phyloP scores from a whole-genome alignment of 495 filamentous ascomycete species.

The Penicillium mononematosum region DNA sequence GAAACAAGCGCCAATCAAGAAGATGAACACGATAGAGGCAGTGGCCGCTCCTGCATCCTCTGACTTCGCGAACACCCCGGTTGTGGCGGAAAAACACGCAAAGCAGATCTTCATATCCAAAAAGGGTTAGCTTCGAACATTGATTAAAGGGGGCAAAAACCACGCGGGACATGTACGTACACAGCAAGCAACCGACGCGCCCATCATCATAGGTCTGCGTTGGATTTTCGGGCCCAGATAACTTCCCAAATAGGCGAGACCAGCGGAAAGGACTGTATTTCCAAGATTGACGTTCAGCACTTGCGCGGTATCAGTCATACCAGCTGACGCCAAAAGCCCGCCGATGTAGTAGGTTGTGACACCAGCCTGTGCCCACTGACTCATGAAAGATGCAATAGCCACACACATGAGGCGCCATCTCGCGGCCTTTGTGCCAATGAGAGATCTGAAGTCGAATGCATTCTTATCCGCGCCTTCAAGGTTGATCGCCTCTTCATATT shows the following conservation, averaged over 20 bases:
- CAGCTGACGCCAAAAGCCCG: slow-evolving; percentile 14
- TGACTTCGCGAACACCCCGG: neutral
- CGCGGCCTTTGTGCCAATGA: slow-evolving; percentile 55
- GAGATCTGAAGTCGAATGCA: slow-evolving; percentile 60
- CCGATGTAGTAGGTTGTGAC: slow-evolving; percentile 51
- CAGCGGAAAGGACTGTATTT: slow-evolving; percentile 15
- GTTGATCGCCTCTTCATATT: slow-evolving; percentile 54
- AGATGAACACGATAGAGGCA: slow-evolving; percentile 59
- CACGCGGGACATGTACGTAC: neutral
- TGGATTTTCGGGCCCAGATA: slow-evolving; percentile 62
- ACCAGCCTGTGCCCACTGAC: slow-evolving; percentile 43
- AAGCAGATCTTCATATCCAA: neutral
- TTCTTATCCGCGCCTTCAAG: slow-evolving; percentile 54
- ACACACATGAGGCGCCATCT: slow-evolving; percentile 57
- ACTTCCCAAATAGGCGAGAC: slow-evolving; percentile 55
- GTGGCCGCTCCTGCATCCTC: slow-evolving; percentile 26
- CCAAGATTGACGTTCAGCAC: slow-evolving; percentile 20
- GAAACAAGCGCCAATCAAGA: slow-evolving; percentile 63
- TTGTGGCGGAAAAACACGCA: neutral
- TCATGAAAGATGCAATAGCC: slow-evolving; percentile 50
- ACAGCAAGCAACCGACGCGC: neutral
- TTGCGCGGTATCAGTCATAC: slow-evolving; percentile 4
- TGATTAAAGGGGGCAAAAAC: neutral
- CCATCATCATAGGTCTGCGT: slow-evolving; percentile 43
- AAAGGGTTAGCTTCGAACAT: neutral